phyloP scores from a whole-genome alignment of 192 early-diverging fungal genomes.

The Linderina pennispora region DNA sequence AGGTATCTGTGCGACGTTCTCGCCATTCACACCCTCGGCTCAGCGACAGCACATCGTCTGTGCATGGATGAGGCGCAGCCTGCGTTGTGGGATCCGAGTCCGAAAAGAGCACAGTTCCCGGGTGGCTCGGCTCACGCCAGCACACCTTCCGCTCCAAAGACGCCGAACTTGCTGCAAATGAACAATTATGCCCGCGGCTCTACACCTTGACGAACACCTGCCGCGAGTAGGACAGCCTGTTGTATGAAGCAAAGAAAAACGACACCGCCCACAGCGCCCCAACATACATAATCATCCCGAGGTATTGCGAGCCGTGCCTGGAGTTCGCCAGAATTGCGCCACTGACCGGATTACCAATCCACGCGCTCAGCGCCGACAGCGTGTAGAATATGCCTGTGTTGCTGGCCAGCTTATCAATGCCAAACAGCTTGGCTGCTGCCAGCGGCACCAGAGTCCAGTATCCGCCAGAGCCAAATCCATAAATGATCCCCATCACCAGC shows the following conservation, averaged over 20 bases:
- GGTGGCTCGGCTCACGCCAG: no score
- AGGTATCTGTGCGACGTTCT: no score
- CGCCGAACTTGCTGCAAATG: no score
- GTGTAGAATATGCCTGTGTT: background rate
- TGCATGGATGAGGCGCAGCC: no score
- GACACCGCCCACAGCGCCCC: background rate
- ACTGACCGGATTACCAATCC: background rate
- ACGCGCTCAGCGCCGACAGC: background rate
- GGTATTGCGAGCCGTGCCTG: background rate
- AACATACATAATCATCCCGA: background rate
- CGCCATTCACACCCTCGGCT: no score
- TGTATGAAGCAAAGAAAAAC: background rate
- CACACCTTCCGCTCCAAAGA: no score
- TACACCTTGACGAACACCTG: background rate
- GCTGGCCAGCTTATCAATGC: background rate
- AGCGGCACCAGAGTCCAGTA: constrained; percentile 1
- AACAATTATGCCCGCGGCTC: no score
- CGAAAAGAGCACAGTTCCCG: no score
- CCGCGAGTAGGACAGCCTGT: background rate
- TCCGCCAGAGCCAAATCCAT: background rate
- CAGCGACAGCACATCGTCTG: no score
- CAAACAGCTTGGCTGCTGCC: constrained; percentile 1
- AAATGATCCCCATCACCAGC: background rate
- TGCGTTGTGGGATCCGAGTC: no score
- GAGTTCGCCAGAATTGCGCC: background rate